Base-by-base conservation (phyloP, 257 asterid genomes). In the Nemophila menziesii region DNA sequence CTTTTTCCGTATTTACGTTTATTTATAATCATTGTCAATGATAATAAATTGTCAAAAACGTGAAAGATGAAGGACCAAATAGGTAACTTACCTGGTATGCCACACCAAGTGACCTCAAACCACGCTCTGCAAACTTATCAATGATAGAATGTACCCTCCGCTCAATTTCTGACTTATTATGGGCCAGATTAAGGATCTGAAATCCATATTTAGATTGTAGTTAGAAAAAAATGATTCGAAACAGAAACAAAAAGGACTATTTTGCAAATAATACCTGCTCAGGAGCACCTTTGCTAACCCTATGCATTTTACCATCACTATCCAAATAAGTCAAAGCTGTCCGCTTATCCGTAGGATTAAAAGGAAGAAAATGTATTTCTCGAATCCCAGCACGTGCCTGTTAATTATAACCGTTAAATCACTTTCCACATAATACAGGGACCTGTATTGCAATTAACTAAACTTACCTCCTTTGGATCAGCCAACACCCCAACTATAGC, bases 231-330 rank as follows among this genome's bases (percentile, higher is more conserved):
- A 11, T 0, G 23, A 1, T 16, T 37, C 18, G 46, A 41, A 12
- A 10, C 16, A 41, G 13, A 22, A 15, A 18, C 26, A 5, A 12
- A 18, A 40, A 8, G 15, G 9, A 1, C 12, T 29, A 7, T 29
- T 13, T 2, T n/a, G n/a, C n/a, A 15, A 45, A 27, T 24, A 36
- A 39, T 67, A 80, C 97, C 93, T 89, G 98, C 78, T 89, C 95
- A 0, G 98, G 98, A 58, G 98, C 95, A 43, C 98, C 98, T 80
- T 89, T 89, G 68, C 95, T 89, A 69, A 89, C 98, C 70, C 98
- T 70, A 65, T 89, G 95, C 98, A 71, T 63, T 76, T 84, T 84
- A 39, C 94, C 93, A 44, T 80, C 73, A 34, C 80, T 56, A 20
- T 84, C 98, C 18, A 89, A 60, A 63, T 89, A 89, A 48, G 95